Base-by-base conservation (phyloP, 1,284 basidiomycete species). In the Trametes pubescens region DNA sequence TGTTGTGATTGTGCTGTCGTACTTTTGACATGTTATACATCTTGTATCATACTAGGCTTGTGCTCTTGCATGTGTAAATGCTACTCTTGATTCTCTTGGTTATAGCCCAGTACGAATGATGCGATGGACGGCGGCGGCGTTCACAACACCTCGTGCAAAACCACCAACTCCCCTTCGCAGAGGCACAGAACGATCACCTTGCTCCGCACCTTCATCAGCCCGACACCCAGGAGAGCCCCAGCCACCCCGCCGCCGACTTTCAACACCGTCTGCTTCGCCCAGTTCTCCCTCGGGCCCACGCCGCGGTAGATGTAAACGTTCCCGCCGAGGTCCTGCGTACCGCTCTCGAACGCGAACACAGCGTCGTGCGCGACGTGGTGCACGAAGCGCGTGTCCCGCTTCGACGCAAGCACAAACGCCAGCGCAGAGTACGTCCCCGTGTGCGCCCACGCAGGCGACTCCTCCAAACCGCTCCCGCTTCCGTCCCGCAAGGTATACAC, bases 331-430 rank as follows among this genome's bases (percentile, higher is more conserved):
- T 82, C 84, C 66, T 76, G 78, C 35, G 82, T 75, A 29, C 93
- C 91, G 63, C 87, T 86, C 74, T 97, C 95, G 69, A 98, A 94
- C 0, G 92, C 94, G 53, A 95, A 79, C 0, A 93, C 88, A 9
- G 83, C 81, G 38, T 78, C 73, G 0, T 78, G 72, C 0, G 82
- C 75, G 35, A 88, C 76, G 72, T 97, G 94, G 70, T 90, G 84
- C 1, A 91, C 91, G 77, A 96, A 94, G 14, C 93, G 86, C 0
- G 91, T 88, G 76, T 97, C 95, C 29, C 88, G 88, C 76, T 99
- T 99, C 4, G 95, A 96, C 1, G 95, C 95, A 34, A 99, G 83
- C 21, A 99, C 97, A 74, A 98, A 99, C 0, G 94, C 86, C 4
- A 99, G 84, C 0, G 96, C 97, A 5, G 94, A 90, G 74, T 90